Evolutionary conservation across 768 basidiomycete genomes (phyloP).

Genomic region (Cystoderma amianthinum): DNA sequence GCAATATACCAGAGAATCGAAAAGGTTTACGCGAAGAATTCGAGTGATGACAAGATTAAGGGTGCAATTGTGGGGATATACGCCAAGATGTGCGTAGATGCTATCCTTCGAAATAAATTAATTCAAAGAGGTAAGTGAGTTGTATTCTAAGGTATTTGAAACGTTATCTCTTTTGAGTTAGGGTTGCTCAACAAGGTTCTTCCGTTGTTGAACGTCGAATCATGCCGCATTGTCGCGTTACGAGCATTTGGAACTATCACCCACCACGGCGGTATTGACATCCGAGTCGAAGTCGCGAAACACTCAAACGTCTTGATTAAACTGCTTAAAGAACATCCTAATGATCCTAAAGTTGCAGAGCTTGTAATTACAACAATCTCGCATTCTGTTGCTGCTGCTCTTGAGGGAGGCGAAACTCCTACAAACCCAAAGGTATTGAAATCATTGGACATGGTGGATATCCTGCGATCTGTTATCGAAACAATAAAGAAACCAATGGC

Average conservation of each 20-base stretch:
- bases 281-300: constrained; percentile 45
- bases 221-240: constrained; percentile 45
- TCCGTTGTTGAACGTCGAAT: constrained; percentile 41
- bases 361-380: constrained; percentile 43
- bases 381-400: constrained; percentile 40
- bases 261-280: constrained; percentile 48
- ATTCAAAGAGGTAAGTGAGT: constrained; percentile 41
- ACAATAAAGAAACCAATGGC: constrained; percentile 36
- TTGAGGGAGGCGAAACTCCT: constrained; percentile 30
- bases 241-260: constrained; percentile 52
- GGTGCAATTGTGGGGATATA: constrained; percentile 58
- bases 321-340: constrained; percentile 40
- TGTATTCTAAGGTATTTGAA: not conserved
- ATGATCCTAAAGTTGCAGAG: constrained; percentile 43
- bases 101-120: constrained; percentile 52
- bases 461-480: constrained; percentile 35
- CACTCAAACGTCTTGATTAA: constrained; percentile 32
- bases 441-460: constrained; percentile 32
- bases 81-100: constrained; percentile 56
- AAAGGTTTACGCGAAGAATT: constrained; percentile 34
- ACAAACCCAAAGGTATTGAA: constrained; percentile 29
- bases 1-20: constrained; percentile 43
- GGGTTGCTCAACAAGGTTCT: constrained; percentile 53
- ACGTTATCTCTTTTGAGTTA: constrained; percentile 12
- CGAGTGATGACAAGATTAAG: constrained; percentile 36